Base-by-base conservation (phyloP, 2,329 filamentous ascomycete species). In the Pseudonectria buxi region DNA sequence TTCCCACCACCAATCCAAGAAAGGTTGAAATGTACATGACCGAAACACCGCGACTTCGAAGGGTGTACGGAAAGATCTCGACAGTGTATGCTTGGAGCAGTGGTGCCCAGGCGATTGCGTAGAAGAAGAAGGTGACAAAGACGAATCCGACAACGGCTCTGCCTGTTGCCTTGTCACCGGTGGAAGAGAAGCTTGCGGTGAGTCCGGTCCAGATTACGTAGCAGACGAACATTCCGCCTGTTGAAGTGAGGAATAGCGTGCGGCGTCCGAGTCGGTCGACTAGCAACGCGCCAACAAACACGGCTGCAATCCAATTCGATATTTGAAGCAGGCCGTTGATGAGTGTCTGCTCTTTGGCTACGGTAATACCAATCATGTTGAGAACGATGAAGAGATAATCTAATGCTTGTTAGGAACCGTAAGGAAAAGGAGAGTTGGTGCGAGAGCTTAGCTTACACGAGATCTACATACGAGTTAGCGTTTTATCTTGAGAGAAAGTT, bases 191-290 rank as follows among this genome's bases (percentile, higher is more conserved):
- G 4, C 42, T 36, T 1, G 56, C 49, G 4, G 55, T 59, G 0
- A 60, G 56, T 5, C 53, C 55, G 4, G 53, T 47, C 28, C 48
- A 55, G 33, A 56, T 60, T 6, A 50, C 45, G 24, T 56, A 58
- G 16, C 48, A 45, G 10, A 51, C 46, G 28, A 54, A 54, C 46
- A 64, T 62, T n/a, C 58, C 56, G 2, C 47, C 37, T 1, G 58
- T 59, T 10, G 59, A 58, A 10, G 52, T 45, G 11, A 64, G 50
- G 14, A 64, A 45, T 47, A 65, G 59, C 34, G 58, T 57, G 2
- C 61, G 59, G 22, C 62, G 62, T 3, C 62, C 62, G 2, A 64
- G 50, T 2, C 59, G 44, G 38, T 65, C 61, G 22, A 64, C 59
- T 30, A 64, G 51, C 3, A 59, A 53, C 6, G 62, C 60, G 3